Percentiles rank a stretch among this genome's conserved stretches.
These are phyloP conservation scores for Hemileccinum impolitum DNA, from an alignment of 768 basidiomycete species.

Conservation along the genomic window DNA sequence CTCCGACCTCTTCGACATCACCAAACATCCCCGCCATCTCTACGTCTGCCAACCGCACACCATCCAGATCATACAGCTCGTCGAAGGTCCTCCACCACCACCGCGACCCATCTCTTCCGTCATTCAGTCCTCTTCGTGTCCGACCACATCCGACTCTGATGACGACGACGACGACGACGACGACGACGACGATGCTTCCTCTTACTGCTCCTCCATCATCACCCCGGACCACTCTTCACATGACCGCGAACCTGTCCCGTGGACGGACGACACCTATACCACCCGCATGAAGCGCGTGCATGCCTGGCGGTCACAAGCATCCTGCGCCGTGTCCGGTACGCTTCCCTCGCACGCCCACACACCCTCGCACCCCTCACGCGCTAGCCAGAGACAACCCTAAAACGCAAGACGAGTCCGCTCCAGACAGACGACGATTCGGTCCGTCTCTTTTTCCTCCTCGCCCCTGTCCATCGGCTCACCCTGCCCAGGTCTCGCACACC, in stretches of 20 bases:
- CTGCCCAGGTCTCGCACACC: constrained; percentile 43
- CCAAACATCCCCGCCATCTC: constrained; percentile 38
- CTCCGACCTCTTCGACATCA: constrained; percentile 26
- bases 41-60: constrained; percentile 50
- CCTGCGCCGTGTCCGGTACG: constrained; percentile 42
- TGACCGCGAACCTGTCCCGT: constrained; percentile 19
- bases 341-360: too few species aligned
- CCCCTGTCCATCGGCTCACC: constrained; percentile 13
- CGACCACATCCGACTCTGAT: constrained; percentile 29
- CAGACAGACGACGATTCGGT: constrained; percentile 41
- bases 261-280: constrained; percentile 49
- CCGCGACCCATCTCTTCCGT: constrained; percentile 38
- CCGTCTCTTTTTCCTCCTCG: constrained; percentile 27
- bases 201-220: constrained; percentile 70
- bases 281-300: constrained; percentile 64
- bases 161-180: too few species aligned
- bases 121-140: constrained; percentile 30
- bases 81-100: constrained; percentile 56
- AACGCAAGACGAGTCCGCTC: constrained; percentile 41
- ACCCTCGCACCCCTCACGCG: too few species aligned
- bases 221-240: constrained; percentile 36
- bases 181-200: constrained; percentile 60
- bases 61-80: constrained; percentile 76
- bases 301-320: constrained; percentile 58
- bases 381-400: constrained; percentile 41